A percentile compares a stretch with the other conserved stretches of the same genome.
These are phyloP conservation scores for Fusarium secorum DNA, from an alignment of 2,329 filamentous ascomycete species.

Conservation along the genomic window DNA sequence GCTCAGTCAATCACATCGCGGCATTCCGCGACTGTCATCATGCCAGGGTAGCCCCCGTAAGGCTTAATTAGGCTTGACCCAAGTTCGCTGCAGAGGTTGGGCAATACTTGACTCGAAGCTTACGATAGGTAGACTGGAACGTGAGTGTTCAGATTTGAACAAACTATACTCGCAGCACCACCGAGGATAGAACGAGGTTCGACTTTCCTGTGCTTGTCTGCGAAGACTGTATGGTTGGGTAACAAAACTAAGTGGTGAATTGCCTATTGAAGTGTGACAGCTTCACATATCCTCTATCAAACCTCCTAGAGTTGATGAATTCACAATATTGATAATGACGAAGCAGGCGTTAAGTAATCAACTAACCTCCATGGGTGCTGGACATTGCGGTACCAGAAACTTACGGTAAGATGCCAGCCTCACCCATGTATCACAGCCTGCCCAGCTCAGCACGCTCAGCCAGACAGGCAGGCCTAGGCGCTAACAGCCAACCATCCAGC, in stretches of 20 bases:
- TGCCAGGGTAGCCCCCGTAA: constrained; percentile 22
- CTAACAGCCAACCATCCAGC: constrained; percentile 21
- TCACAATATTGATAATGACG: not conserved
- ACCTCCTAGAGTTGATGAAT: not conserved
- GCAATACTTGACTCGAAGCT: constrained; percentile 6
- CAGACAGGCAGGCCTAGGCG: constrained; percentile 22
- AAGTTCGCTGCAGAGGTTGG: constrained; percentile 12
- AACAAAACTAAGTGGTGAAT: not conserved
- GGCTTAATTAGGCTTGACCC: constrained; percentile 19
- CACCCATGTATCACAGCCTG: not conserved
- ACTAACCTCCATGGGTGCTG: not conserved
- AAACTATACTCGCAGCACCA: constrained; percentile 4
- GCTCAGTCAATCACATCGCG: constrained; percentile 34
- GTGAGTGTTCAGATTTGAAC: not conserved
- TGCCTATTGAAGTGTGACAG: not conserved
- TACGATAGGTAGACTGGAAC: not conserved
- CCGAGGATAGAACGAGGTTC: not conserved
- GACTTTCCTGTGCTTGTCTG: not conserved
- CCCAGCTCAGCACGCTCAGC: constrained; percentile 6
- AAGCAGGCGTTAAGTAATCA: constrained; percentile 1
- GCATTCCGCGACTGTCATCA: constrained; percentile 14
- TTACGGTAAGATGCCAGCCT: constrained; percentile 8
- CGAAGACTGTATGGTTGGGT: not conserved
- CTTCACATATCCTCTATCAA: not conserved
- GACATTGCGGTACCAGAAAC: constrained; percentile 11